phyloP scores from a whole-genome alignment of 768 basidiomycete genomes.

The Hortiboletus flavorubellus region DNA sequence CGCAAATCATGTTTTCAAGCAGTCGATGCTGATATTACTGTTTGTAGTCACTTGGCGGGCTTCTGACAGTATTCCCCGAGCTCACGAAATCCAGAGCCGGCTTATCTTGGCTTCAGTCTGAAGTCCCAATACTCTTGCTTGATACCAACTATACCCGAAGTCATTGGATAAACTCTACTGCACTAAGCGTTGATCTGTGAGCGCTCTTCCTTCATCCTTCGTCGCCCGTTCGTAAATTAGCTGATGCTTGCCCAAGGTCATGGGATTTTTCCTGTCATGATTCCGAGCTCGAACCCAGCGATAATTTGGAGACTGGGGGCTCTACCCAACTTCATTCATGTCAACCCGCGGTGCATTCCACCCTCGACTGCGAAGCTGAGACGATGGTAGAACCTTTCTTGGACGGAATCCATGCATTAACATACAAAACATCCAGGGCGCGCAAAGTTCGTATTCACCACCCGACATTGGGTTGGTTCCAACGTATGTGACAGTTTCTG shows the following conservation, averaged over 20 bases:
- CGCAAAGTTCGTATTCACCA: background rate
- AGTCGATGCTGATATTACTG: background rate
- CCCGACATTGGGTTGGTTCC: background rate
- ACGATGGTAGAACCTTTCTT: slow-evolving; percentile 15
- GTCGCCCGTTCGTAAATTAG: background rate
- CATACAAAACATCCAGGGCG: slow-evolving; percentile 9
- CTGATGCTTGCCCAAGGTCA: slow-evolving; percentile 6
- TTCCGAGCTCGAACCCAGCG: slow-evolving; percentile 17
- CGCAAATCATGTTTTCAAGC: background rate
- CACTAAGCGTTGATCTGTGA: slow-evolving; percentile 23
- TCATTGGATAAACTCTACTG: slow-evolving; percentile 19
- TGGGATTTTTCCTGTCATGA: slow-evolving; percentile 25
- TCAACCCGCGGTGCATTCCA: background rate
- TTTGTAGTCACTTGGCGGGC: slow-evolving; percentile 21
- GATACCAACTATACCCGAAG: slow-evolving; percentile 5
- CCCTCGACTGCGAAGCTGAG: background rate
- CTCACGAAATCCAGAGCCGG: slow-evolving; percentile 18
- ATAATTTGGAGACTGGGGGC: background rate
- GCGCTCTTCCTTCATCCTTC: background rate
- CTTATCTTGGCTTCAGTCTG: slow-evolving; percentile 28
- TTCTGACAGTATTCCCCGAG: slow-evolving; percentile 24
- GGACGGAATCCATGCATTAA: slow-evolving; percentile 1
- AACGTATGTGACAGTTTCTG: background rate
- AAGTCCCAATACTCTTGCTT: slow-evolving; percentile 26
- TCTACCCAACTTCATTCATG: background rate